These are phyloP conservation scores for Paragyromitra xinjiangensis DNA, from an alignment of 495 filamentous ascomycete species.

Conservation along the genomic window DNA sequence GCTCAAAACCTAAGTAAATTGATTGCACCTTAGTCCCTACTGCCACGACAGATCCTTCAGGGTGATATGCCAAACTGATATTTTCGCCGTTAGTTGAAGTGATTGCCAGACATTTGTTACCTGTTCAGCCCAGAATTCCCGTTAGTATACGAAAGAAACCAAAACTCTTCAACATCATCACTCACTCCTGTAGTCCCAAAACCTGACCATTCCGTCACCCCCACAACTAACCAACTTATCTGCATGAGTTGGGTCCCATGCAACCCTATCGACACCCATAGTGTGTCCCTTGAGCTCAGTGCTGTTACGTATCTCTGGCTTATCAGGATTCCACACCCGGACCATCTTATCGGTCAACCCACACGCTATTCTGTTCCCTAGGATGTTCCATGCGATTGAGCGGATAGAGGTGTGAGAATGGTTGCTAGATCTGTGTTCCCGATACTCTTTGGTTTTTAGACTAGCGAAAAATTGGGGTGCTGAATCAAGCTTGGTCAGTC, in stretches of 20 bases:
- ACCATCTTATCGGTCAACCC: constrained; percentile 82
- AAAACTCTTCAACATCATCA: background rate
- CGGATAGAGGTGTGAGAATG: constrained; percentile 61
- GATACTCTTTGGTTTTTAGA: constrained; percentile 54
- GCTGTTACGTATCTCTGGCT: constrained; percentile 77
- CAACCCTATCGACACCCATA: constrained; percentile 80
- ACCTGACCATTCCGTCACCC: constrained; percentile 81
- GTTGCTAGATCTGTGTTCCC: constrained; percentile 55
- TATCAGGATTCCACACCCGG: constrained; percentile 92
- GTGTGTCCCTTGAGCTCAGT: constrained; percentile 87
- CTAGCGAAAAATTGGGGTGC: constrained; percentile 51
- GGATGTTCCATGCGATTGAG: constrained; percentile 87
- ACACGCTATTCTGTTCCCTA: constrained; percentile 82
- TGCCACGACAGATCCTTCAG: constrained; percentile 81
- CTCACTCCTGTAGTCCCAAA: constrained; percentile 75
- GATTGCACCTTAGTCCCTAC: constrained; percentile 80
- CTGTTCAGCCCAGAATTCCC: constrained; percentile 1
- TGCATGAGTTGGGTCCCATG: constrained; percentile 88
- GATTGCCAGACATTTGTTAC: constrained; percentile 49
- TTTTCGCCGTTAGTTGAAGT: constrained; percentile 72
- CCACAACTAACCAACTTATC: constrained; percentile 87
- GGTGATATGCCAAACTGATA: constrained; percentile 84
- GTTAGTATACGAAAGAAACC: constrained; percentile 25
- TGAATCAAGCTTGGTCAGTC: constrained; percentile 40
- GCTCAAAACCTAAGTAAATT: background rate